These are phyloP conservation scores for Tanacetum coccineum DNA, from an alignment of 129 eudicot genomes.

Conservation along the genomic window DNA sequence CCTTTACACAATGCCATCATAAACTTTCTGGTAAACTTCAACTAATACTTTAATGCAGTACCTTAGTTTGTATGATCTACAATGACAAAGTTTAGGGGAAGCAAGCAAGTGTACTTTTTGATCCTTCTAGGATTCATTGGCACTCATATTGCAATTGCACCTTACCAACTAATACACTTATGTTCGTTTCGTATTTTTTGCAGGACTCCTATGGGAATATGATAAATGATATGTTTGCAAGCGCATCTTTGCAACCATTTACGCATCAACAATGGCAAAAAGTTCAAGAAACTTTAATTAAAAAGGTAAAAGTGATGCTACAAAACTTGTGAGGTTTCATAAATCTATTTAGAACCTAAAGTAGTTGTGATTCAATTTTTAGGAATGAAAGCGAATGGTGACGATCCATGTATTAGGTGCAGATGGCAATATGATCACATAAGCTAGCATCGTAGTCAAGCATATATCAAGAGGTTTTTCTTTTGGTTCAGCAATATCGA, in stretches of 20 bases:
- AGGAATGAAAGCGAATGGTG: constrained; percentile 56
- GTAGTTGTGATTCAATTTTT: constrained; percentile 6
- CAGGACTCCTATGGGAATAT: constrained; percentile 27
- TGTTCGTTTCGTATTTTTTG: constrained; percentile 2
- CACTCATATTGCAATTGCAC: not conserved
- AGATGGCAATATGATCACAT: constrained; percentile 40
- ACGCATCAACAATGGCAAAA: constrained; percentile 43
- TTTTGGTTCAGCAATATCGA: constrained; percentile 63
- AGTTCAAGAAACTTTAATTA: constrained; percentile 33
- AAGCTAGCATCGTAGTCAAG: constrained; percentile 40
- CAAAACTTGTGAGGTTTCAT: not conserved
- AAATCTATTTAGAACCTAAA: not conserved
- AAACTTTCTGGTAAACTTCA: constrained; percentile 39
- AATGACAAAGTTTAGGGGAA: not conserved
- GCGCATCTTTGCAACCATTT: constrained; percentile 50
- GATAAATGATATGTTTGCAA: constrained; percentile 31
- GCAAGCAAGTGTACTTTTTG: not conserved
- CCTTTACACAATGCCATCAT: constrained; percentile 28
- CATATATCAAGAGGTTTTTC: constrained; percentile 53
- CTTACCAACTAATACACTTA: not conserved
- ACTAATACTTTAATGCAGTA: not conserved
- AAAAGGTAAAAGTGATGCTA: constrained; percentile 24
- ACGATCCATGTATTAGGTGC: constrained; percentile 49
- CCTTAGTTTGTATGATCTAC: constrained; percentile 10
- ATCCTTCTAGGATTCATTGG: not conserved